Evolutionary conservation across 208 protist genomes (phyloP), one percentile per base, ranked within the genome.

Genomic region (Balamuthia mandrillaris): DNA sequence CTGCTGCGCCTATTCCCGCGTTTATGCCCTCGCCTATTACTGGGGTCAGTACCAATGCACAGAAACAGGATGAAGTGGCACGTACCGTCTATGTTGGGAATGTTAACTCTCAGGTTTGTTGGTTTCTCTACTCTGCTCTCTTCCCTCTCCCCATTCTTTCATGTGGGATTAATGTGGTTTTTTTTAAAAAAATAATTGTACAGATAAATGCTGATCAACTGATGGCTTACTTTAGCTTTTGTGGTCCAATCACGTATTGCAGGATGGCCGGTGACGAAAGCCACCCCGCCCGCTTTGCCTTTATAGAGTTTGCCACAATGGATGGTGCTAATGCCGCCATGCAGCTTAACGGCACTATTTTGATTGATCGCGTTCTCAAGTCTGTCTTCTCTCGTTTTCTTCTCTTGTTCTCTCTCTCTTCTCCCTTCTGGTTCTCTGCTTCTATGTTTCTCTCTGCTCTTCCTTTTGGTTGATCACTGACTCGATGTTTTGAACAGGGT

Each of bases 251-350:
- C 65, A 75, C 65, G 9, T 75, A 54, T 44, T 75, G 65, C 41
- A 21, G 65, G 3, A 24, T 75, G 65, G 65, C 65, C 10, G 65
- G 65, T 21, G 65, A 75, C 21, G 65, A 75, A 18, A 54, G 41
- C 9, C 65, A 75, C 9, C 65, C 65, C 0, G 45, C 65, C 1
- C 65, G 65, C 16, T 75, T 75, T 75, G 65, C 65, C 18, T 75
- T 75, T 44, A 75, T 75, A 37, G 65, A 75, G 41, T 75, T 75
- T 33, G 65, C 65, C n/a, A 75, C 65, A 2, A 75, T 54, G 65
- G 65, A 75, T 37, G 65, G 41, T 10, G 65, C 65, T 1, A 37
- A 75, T 2, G 65, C 65, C 16, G 65, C 65, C n/a, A 75, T 75
- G 65, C n/a, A 54, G 65, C 39, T 75, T 24, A 75, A 75, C 35